phyloP scores from a whole-genome alignment of 2,329 filamentous ascomycete genomes.

The Botrytis byssoidea region DNA sequence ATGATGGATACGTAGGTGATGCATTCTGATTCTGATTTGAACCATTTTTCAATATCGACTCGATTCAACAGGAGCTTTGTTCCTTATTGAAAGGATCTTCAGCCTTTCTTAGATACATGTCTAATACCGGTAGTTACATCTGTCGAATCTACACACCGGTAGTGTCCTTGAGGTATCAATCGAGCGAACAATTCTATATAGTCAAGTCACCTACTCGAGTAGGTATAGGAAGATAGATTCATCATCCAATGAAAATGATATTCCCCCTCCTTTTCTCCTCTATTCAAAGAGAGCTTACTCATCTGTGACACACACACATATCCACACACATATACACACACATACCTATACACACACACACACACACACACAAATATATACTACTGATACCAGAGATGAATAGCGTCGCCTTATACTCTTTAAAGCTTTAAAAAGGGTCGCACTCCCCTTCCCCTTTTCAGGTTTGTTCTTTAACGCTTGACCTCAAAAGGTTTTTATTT shows the following conservation, averaged over 20 bases:
- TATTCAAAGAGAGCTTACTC: background rate
- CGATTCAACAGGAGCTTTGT: background rate
- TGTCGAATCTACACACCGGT: background rate
- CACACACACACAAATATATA: background rate
- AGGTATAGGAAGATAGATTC: background rate
- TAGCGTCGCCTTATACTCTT: background rate
- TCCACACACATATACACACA: background rate
- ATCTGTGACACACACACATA: constrained; percentile 6
- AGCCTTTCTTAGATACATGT: background rate
- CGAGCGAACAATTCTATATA: background rate
- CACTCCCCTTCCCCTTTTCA: constrained; percentile 12
- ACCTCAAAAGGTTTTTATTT: constrained; percentile 3
- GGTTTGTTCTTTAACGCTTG: constrained; percentile 10
- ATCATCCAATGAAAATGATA: background rate
- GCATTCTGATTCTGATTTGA: background rate
- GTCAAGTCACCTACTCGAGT: background rate
- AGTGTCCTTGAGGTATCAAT: background rate
- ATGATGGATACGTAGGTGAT: background rate
- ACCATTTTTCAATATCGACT: background rate
- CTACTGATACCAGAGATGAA: background rate
- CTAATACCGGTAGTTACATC: background rate
- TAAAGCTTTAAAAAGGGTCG: constrained; percentile 9
- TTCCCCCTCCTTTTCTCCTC: background rate
- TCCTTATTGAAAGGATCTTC: background rate
- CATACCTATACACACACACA: background rate